Evolutionary conservation across 176 grass and related monocot species (phyloP).

Genomic region (Dendrocalamus sinicus): DNA sequence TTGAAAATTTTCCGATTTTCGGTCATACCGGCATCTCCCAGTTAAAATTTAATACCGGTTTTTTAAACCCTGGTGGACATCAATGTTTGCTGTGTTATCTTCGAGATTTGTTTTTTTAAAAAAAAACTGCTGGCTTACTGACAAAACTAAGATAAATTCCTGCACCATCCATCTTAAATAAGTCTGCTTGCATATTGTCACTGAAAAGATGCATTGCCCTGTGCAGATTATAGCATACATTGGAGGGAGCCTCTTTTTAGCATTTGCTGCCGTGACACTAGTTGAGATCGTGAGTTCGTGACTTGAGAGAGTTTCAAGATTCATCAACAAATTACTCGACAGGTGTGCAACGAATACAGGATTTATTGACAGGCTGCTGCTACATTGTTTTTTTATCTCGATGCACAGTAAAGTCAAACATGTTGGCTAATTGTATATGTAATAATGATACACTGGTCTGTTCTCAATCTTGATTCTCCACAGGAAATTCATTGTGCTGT

Average conservation of each 20-base stretch:
- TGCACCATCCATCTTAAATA: constrained; percentile 16
- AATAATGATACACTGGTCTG: neutral
- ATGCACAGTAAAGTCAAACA: neutral
- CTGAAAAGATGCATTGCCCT: constrained; percentile 24
- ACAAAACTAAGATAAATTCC: constrained; percentile 11
- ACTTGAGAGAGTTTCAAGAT: constrained; percentile 29
- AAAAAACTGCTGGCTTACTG: neutral
- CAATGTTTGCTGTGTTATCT: neutral
- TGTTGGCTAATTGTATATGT: neutral
- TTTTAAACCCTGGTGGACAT: neutral
- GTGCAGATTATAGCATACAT: constrained; percentile 86
- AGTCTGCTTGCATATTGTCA: neutral
- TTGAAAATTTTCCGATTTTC: no score
- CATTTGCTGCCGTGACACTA: constrained; percentile 83
- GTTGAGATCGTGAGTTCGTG: constrained; percentile 72
- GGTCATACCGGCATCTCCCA: no score
- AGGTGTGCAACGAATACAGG: constrained; percentile 33
- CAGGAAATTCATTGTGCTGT: constrained; percentile 23
- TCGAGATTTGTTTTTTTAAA: neutral
- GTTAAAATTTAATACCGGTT: no score
- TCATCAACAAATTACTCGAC: constrained; percentile 12
- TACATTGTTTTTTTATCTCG: neutral
- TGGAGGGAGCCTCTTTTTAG: constrained; percentile 91
- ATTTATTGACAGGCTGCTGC: neutral
- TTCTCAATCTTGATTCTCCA: constrained; percentile 19